Percentiles rank a stretch among this genome's conserved stretches.
Evolutionary conservation across 352 stramenopile genomes (phyloP).

Genomic region (Pythium dissimile): DNA sequence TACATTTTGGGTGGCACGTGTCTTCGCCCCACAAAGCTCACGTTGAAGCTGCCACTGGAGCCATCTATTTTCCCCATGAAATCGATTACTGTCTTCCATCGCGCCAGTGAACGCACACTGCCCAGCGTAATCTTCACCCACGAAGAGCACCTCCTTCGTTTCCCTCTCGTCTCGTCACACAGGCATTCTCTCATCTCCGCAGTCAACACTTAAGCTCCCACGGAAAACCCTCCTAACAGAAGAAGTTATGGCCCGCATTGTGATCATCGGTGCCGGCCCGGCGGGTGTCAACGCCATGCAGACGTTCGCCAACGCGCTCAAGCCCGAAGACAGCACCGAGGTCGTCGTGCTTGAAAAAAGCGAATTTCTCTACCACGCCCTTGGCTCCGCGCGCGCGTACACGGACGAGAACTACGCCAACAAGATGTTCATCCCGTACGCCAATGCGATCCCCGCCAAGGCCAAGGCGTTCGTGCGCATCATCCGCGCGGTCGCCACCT

Average conservation of each 20-base stretch:
- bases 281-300: constrained; percentile 45
- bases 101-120: too few species aligned
- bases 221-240: too few species aligned
- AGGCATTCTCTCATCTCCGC: background rate
- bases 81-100: too few species aligned
- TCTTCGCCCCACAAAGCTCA: too few species aligned
- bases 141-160: too few species aligned
- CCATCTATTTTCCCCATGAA: too few species aligned
- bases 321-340: constrained; percentile 30
- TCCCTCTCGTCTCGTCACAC: background rate
- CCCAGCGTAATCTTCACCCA: too few species aligned
- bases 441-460: constrained; percentile 42
- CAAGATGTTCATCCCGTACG: constrained; percentile 68
- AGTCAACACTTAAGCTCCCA: background rate
- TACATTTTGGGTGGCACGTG: too few species aligned
- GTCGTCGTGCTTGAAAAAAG: constrained; percentile 64
- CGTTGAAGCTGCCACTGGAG: too few species aligned
- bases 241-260: constrained; percentile 35
- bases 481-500: constrained; percentile 18
- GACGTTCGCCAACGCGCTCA: constrained; percentile 36
- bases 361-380: constrained; percentile 38
- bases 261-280: constrained; percentile 58
- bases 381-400: constrained; percentile 49
- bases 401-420: constrained; percentile 40
- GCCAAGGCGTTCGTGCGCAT: constrained; percentile 12